phyloP scores from a whole-genome alignment of 495 filamentous ascomycete species.

The Pyrenopolyporus hunteri region DNA sequence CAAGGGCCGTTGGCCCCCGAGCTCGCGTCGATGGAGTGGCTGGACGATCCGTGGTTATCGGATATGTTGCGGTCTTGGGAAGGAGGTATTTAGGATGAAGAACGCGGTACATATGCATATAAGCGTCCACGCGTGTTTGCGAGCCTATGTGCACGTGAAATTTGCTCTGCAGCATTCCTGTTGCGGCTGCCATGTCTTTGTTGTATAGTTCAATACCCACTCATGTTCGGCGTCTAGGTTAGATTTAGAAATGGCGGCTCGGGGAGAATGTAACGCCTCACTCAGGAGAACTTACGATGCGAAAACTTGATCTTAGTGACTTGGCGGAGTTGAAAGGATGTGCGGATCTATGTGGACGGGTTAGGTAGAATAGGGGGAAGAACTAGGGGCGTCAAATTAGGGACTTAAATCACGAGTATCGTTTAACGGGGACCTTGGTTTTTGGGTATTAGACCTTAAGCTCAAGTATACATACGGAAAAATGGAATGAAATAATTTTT shows the following conservation, averaged over 20 bases:
- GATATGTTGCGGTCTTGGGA: constrained; percentile 34
- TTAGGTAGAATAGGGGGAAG: too few species aligned
- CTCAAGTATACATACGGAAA: too few species aligned
- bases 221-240: constrained; percentile 15
- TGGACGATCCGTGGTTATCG: constrained; percentile 32
- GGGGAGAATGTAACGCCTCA: not conserved
- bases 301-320: not conserved
- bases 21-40: constrained; percentile 28
- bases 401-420: too few species aligned
- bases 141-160: too few species aligned
- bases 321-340: not conserved
- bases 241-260: not conserved
- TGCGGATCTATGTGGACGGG: not conserved
- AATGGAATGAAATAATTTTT: too few species aligned
- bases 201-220: constrained; percentile 19
- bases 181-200: not conserved
- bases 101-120: too few species aligned
- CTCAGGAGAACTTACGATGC: not conserved
- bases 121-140: too few species aligned
- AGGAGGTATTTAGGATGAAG: not conserved
- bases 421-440: too few species aligned
- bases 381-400: too few species aligned
- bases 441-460: too few species aligned
- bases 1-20: constrained; percentile 6
- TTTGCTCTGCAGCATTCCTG: not conserved